phyloP scores from a whole-genome alignment of 495 filamentous ascomycete genomes.

The Penicillium atrosanguineum region DNA sequence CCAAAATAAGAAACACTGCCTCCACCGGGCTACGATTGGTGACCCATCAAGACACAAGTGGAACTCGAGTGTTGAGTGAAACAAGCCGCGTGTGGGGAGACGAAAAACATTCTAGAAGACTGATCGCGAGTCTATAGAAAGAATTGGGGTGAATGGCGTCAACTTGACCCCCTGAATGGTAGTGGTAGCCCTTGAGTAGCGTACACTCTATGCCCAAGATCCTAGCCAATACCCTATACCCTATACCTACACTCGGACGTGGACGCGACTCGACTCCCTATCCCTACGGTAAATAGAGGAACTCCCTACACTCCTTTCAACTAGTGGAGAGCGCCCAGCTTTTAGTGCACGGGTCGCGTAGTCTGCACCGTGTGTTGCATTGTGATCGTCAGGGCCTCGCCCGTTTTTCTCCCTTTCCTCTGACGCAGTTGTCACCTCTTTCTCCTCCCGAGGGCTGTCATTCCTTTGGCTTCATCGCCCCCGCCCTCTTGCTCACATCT shows the following conservation, averaged over 20 bases:
- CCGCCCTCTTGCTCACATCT: constrained; percentile 8
- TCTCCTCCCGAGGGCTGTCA: constrained; percentile 33
- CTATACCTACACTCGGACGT: no score
- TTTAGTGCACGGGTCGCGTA: not conserved
- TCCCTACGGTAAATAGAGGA: not conserved
- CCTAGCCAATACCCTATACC: no score
- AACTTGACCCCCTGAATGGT: not conserved
- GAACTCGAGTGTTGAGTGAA: not conserved
- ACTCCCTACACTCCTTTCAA: not conserved
- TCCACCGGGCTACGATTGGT: constrained; percentile 3
- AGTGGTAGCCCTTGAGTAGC: not conserved
- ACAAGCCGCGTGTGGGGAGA: constrained; percentile 1
- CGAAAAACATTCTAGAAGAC: not conserved
- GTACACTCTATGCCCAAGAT: no score
- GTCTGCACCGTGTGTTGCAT: constrained; percentile 13
- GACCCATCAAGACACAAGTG: not conserved
- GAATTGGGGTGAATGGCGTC: not conserved
- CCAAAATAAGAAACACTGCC: not conserved
- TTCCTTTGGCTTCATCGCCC: constrained; percentile 34
- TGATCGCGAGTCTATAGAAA: not conserved
- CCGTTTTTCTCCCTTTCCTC: constrained; percentile 20
- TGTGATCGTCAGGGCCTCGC: constrained; percentile 33
- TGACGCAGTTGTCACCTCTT: constrained; percentile 1
- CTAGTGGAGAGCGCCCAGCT: not conserved
- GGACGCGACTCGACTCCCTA: no score